Evolutionary conservation across 1,139 yeast genomes (phyloP), one percentile per base, ranked within the genome.

Genomic region (Saccharomycopsis hybrid): DNA sequence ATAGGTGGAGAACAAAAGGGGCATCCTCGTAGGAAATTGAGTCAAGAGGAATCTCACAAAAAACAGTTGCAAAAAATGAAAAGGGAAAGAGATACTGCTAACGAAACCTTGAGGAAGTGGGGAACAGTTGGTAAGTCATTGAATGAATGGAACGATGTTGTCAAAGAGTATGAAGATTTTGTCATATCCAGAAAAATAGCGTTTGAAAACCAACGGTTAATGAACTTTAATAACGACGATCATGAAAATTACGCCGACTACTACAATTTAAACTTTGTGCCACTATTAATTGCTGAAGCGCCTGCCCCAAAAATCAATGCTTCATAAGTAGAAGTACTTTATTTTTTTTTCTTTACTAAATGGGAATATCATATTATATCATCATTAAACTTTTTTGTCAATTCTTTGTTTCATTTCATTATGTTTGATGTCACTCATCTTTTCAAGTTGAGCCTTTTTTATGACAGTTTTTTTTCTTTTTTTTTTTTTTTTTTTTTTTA

Each of bases 101-200:
- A 27, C 28, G 31, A 43, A 7, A 30, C 37, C 8, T 45, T 52
- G 39, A 52, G 51, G 50, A 57, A 53, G 47, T 68, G 70, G 69
- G 63, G 66, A 48, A 65, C 76, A 54, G 68, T 82, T 32, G 90
- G 89, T 5, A 73, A 78, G 52, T 71, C 85, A n/a, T 62, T 85
- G 50, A 78, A 78, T 55, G 92, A 85, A 59, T 80, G 88, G 82
- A 74, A 75, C 51, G 49, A 57, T 2, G 64, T 73, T 38, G 80
- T 82, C 31, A 69, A 71, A 2, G 86, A 82, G 59, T 82, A 80
- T 61, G 85, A 81, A 58, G 64, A 65, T 42, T 84, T 73, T 60
- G 70, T 81, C 58, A 65, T 70, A 39, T 54, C 59, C 47, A 31
- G 46, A 11, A 43, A 54, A 69, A 50, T 54, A 53, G 58, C 60